Conservation (phyloP, 345 rosid species). For the Psidium guajava region DNA sequence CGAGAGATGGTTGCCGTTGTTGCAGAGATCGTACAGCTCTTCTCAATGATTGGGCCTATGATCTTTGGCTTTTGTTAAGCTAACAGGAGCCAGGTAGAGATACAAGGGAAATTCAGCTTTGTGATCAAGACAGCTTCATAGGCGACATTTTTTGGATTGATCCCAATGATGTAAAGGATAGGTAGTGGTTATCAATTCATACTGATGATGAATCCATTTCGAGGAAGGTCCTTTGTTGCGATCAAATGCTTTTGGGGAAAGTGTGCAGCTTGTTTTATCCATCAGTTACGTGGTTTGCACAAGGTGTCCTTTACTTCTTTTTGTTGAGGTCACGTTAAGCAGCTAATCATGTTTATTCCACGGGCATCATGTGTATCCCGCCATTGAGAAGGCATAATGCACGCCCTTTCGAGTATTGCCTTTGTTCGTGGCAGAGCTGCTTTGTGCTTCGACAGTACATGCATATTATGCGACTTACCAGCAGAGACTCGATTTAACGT, state of each 20-base stretch:
- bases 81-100: neutral
- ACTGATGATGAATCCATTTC: neutral
- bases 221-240: neutral
- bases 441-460: neutral
- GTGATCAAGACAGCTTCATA: neutral
- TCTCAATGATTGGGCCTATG: neutral
- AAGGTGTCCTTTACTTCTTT: neutral
- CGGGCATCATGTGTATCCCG: neutral
- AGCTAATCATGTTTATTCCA: neutral
- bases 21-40: constrained; percentile 48
- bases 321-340: neutral
- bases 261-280: neutral
- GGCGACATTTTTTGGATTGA: neutral
- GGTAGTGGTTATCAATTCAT: neutral
- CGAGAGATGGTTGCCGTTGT: constrained; percentile 68
- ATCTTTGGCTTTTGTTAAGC: neutral
- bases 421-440: neutral
- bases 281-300: neutral
- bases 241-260: neutral
- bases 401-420: neutral
- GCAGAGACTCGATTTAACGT: neutral
- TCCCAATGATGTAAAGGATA: neutral
- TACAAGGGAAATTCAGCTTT: neutral
- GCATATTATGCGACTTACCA: neutral
- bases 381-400: neutral